A percentile compares a stretch with the other conserved stretches of the same genome.
These are phyloP conservation scores for Pichia sp. DNA, from an alignment of 1,139 yeast genomes.

Conservation along the genomic window DNA sequence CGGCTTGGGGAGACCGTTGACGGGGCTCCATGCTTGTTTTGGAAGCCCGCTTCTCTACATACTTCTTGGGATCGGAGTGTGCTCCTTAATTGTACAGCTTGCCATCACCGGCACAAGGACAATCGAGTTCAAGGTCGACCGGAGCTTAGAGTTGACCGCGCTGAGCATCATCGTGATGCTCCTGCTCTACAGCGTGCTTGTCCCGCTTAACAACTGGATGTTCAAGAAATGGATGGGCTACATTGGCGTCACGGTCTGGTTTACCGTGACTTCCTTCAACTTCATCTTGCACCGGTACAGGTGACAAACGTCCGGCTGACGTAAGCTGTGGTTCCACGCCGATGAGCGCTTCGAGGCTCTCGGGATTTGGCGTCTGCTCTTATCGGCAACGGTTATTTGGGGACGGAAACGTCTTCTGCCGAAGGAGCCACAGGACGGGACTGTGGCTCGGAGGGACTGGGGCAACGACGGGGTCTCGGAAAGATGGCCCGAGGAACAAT, in stretches of 20 bases:
- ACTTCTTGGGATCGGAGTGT: constrained; percentile 40
- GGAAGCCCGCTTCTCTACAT: constrained; percentile 52
- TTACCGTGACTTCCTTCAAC: constrained; percentile 21
- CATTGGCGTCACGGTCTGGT: constrained; percentile 33
- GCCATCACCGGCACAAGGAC: constrained; percentile 9
- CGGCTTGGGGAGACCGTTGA: constrained; percentile 49
- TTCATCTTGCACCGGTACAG: constrained; percentile 8
- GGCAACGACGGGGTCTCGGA: background rate
- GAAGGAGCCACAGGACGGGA: background rate
- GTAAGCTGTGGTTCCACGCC: background rate
- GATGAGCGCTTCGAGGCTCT: background rate
- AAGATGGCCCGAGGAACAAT: background rate
- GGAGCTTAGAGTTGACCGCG: constrained; percentile 33
- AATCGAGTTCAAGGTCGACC: constrained; percentile 27
- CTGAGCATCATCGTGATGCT: constrained; percentile 33
- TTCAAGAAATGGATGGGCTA: constrained; percentile 37
- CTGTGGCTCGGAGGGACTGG: background rate
- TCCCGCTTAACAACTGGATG: constrained; percentile 42
- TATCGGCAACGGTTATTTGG: background rate
- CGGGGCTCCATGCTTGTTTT: constrained; percentile 57
- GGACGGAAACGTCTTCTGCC: background rate
- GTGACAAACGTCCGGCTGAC: background rate
- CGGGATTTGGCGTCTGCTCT: background rate
- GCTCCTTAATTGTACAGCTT: constrained; percentile 36
- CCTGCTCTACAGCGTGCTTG: constrained; percentile 25